These are phyloP conservation scores for Prunus dulcis DNA, from an alignment of 306 rosid species.

Conservation along the genomic window DNA sequence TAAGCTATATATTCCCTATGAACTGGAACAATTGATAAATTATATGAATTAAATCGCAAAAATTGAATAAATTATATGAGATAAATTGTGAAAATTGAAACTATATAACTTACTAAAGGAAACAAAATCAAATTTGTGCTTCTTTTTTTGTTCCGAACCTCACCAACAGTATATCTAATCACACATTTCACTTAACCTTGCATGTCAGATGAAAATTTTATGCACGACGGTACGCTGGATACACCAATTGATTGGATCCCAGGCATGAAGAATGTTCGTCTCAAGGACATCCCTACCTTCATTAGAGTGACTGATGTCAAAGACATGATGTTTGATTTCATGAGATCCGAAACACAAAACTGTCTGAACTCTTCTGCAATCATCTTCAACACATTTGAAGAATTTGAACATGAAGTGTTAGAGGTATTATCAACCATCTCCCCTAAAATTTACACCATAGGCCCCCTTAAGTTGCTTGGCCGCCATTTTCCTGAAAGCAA, in stretches of 20 bases:
- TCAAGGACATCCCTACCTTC: slow-evolving; percentile 45
- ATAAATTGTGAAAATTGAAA: too few species aligned
- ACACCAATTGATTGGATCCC: slow-evolving; percentile 36
- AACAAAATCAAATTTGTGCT: too few species aligned
- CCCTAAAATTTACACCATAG: slow-evolving; percentile 42
- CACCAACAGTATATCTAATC: neutral
- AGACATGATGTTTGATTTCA: slow-evolving; percentile 35
- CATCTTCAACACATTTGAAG: slow-evolving; percentile 37
- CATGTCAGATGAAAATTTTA: slow-evolving; percentile 29
- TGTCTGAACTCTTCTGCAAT: slow-evolving; percentile 36
- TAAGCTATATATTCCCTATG: too few species aligned
- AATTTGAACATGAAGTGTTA: slow-evolving; percentile 38
- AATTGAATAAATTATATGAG: too few species aligned
- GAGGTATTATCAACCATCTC: slow-evolving; percentile 31
- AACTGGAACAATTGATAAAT: too few species aligned
- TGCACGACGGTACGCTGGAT: slow-evolving; percentile 27
- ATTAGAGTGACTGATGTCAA: slow-evolving; percentile 25
- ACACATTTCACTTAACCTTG: neutral
- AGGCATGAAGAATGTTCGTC: slow-evolving; percentile 36
- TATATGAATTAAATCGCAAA: too few species aligned
- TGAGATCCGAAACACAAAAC: slow-evolving; percentile 26
- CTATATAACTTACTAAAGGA: too few species aligned
- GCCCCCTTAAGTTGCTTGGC: slow-evolving; percentile 34
- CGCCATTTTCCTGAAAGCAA: slow-evolving; percentile 20
- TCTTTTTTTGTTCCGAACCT: too few species aligned